These are phyloP conservation scores for Penicillium turbatum DNA, from an alignment of 495 filamentous ascomycete species.

Conservation along the genomic window DNA sequence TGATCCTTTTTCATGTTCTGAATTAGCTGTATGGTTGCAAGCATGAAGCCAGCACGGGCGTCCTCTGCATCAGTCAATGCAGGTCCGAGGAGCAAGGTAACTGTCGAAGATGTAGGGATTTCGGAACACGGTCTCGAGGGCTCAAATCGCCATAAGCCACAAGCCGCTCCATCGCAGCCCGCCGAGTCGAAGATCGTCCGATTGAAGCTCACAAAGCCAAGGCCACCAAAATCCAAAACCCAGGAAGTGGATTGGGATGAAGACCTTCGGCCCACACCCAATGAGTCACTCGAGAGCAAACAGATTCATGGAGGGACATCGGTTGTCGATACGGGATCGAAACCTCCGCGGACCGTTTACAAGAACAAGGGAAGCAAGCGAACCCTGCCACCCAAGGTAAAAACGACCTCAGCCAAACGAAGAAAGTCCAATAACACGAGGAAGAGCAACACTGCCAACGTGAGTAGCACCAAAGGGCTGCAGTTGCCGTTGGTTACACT, in stretches of 20 bases:
- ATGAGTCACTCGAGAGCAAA: conserved; percentile 2
- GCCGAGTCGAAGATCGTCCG: conserved; percentile 15
- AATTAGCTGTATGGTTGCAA: background rate
- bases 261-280: conserved; percentile 30
- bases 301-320: conserved; percentile 6
- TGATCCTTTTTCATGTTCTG: background rate
- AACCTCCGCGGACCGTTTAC: background rate
- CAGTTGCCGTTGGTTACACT: conserved; percentile 12
- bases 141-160: background rate
- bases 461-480: background rate
- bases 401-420: conserved; percentile 10
- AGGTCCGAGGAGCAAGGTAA: background rate
- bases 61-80: background rate
- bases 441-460: background rate
- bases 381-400: conserved; percentile 4
- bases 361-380: conserved; percentile 4
- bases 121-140: background rate
- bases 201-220: conserved; percentile 7
- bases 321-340: conserved; percentile 17
- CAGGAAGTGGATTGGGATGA: conserved; percentile 34
- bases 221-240: background rate
- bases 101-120: background rate
- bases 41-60: background rate
- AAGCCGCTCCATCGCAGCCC: background rate
- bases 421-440: conserved; percentile 2